phyloP scores from a whole-genome alignment of 2,329 filamentous ascomycete species.

The Pseudocercospora crystallina region DNA sequence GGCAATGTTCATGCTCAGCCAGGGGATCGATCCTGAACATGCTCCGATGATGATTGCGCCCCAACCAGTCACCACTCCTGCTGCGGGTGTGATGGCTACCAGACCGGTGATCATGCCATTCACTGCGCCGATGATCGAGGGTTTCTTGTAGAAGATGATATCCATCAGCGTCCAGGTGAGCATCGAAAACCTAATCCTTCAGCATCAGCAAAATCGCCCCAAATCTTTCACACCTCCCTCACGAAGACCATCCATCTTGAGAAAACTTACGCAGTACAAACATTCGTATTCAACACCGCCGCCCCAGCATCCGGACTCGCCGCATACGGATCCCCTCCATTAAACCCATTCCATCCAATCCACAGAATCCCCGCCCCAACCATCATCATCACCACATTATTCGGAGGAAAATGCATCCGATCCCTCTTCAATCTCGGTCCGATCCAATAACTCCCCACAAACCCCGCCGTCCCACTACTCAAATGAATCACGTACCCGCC shows the following conservation, averaged over 20 bases:
- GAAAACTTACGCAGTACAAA: constrained; percentile 45
- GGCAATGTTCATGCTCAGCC: constrained; percentile 52
- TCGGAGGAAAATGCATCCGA: constrained; percentile 47
- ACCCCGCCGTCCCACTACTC: constrained; percentile 53
- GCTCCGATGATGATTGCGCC: constrained; percentile 51
- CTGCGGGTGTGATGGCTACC: constrained; percentile 54
- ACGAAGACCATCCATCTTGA: no score
- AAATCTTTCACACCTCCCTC: no score
- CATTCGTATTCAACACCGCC: constrained; percentile 54
- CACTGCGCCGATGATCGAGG: constrained; percentile 51
- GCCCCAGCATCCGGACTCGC: constrained; percentile 52
- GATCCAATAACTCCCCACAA: constrained; percentile 49
- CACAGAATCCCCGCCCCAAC: constrained; percentile 53
- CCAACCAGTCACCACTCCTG: constrained; percentile 54
- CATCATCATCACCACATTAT: constrained; percentile 48
- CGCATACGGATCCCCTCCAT: constrained; percentile 54
- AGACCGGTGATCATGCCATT: constrained; percentile 56
- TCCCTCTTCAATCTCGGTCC: constrained; percentile 48
- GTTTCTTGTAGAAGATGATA: constrained; percentile 49
- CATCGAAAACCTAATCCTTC: constrained; percentile 37
- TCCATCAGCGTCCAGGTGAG: constrained; percentile 50
- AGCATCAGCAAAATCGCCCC: no score
- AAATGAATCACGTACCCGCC: constrained; percentile 56
- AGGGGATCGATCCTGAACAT: constrained; percentile 47
- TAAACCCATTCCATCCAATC: constrained; percentile 57